Evolutionary conservation across 805 yeast genomes (phyloP).

Genomic region (Vanderwaltozyma polyspora): DNA sequence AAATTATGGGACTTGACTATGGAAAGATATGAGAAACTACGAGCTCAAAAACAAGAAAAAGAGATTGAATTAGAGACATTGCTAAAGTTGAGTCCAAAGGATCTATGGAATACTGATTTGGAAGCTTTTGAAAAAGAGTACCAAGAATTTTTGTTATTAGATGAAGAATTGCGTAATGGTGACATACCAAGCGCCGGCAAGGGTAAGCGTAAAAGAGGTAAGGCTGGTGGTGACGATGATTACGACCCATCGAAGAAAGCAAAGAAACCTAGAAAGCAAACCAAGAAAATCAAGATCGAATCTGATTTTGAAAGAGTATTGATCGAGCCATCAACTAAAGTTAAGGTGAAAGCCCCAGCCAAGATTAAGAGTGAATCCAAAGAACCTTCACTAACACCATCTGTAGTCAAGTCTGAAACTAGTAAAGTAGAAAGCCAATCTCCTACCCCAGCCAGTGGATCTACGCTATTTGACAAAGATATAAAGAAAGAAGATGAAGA

Average conservation of each 20-base stretch:
- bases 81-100: slow-evolving; percentile 65
- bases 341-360: slow-evolving; percentile 15
- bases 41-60: slow-evolving; percentile 60
- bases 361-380: slow-evolving; percentile 17
- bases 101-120: slow-evolving; percentile 77
- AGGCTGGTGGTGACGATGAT: slow-evolving; percentile 20
- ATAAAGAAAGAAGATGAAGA: slow-evolving; percentile 4
- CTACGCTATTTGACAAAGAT: slow-evolving; percentile 14
- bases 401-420: background rate
- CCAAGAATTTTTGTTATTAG: slow-evolving; percentile 55
- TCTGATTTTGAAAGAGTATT: slow-evolving; percentile 20
- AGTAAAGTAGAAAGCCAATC: slow-evolving; percentile 1
- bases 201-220: slow-evolving; percentile 21
- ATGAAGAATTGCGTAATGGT: slow-evolving; percentile 46
- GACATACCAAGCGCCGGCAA: slow-evolving; percentile 37
- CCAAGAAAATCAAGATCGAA: slow-evolving; percentile 17
- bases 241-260: slow-evolving; percentile 17
- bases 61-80: slow-evolving; percentile 60
- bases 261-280: slow-evolving; percentile 12
- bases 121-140: slow-evolving; percentile 61
- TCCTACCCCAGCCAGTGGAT: slow-evolving; percentile 4
- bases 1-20: slow-evolving; percentile 85
- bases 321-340: slow-evolving; percentile 18
- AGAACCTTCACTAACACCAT: slow-evolving; percentile 4
- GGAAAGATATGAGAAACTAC: slow-evolving; percentile 74